Evolutionary conservation across 129 eudicot species (phyloP).

Genomic region (Mikania micrantha): DNA sequence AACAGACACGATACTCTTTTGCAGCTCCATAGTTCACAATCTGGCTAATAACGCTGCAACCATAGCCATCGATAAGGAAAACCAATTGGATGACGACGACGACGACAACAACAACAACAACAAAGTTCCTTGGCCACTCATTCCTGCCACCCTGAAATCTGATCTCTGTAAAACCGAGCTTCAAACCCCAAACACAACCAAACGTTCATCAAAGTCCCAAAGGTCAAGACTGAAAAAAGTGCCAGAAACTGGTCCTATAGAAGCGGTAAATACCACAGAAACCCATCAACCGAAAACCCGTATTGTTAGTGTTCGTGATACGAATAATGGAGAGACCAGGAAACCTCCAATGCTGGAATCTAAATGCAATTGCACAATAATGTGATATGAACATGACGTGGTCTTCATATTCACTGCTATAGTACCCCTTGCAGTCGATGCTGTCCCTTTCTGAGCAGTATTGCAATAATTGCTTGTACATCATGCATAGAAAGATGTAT

Average conservation of each 20-base stretch:
- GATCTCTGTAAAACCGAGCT: constrained; percentile 34
- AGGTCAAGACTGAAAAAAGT: constrained; percentile 39
- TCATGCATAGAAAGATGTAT: neutral
- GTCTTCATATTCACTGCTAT: too few relatives aligned
- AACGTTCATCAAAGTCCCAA: constrained; percentile 51
- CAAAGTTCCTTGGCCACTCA: constrained; percentile 28
- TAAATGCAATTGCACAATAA: constrained; percentile 87
- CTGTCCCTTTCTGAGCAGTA: neutral
- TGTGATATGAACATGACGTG: constrained; percentile 55
- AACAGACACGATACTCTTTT: constrained; percentile 75
- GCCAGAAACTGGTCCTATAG: constrained; percentile 24
- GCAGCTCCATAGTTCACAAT: constrained; percentile 75
- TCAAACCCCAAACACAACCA: constrained; percentile 32
- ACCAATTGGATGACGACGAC: constrained; percentile 15
- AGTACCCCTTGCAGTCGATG: neutral
- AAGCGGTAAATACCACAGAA: too few relatives aligned
- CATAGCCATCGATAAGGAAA: constrained; percentile 63
- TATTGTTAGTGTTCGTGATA: constrained; percentile 33
- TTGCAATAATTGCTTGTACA: neutral
- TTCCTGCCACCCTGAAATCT: constrained; percentile 43
- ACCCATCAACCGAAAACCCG: constrained; percentile 33
- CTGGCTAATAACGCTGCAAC: constrained; percentile 76
- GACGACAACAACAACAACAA: too few relatives aligned
- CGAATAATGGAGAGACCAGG: constrained; percentile 42
- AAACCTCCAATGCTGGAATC: constrained; percentile 84